Percentiles rank a stretch among this genome's conserved stretches.
Evolutionary conservation across 2,329 filamentous ascomycete species (phyloP).

Genomic region (Claviceps cyperi): DNA sequence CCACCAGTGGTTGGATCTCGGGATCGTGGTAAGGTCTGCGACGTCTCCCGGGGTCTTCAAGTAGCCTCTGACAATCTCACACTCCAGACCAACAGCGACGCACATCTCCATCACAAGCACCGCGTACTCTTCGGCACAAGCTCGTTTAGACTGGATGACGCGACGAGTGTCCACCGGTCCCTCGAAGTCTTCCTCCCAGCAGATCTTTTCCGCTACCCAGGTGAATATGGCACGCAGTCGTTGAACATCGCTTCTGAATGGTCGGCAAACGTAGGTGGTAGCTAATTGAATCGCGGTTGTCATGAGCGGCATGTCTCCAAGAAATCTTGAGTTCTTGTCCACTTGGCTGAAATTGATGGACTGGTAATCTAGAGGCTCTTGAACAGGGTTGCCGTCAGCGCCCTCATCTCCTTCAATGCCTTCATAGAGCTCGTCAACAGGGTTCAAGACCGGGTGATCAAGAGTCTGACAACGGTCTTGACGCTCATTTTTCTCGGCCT

Average conservation of each 20-base stretch:
- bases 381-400: conserved; percentile 69
- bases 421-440: conserved; percentile 77
- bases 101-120: conserved; percentile 89
- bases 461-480: conserved; percentile 89
- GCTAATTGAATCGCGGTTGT: conserved; percentile 72
- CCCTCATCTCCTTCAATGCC: conserved; percentile 82
- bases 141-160: conserved; percentile 72
- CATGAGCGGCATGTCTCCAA: conserved; percentile 67
- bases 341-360: conserved; percentile 71
- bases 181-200: conserved; percentile 91
- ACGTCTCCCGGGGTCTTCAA: conserved; percentile 81
- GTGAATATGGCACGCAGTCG: conserved; percentile 88
- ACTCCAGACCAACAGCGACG: conserved; percentile 69
- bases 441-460: conserved; percentile 75
- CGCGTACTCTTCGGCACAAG: conserved; percentile 80
- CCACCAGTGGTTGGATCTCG: conserved; percentile 95
- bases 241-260: conserved; percentile 88
- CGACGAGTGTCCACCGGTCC: conserved; percentile 69
- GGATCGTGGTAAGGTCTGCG: conserved; percentile 64
- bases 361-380: conserved; percentile 67
- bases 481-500: conserved; percentile 72
- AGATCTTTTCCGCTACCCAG: conserved; percentile 89
- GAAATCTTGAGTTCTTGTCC: conserved; percentile 89
- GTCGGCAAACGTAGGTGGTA: conserved; percentile 83
- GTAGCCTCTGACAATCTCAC: conserved; percentile 78